Conservation (phyloP, 2,329 filamentous ascomycete species). For the Xylaria sp. region DNA sequence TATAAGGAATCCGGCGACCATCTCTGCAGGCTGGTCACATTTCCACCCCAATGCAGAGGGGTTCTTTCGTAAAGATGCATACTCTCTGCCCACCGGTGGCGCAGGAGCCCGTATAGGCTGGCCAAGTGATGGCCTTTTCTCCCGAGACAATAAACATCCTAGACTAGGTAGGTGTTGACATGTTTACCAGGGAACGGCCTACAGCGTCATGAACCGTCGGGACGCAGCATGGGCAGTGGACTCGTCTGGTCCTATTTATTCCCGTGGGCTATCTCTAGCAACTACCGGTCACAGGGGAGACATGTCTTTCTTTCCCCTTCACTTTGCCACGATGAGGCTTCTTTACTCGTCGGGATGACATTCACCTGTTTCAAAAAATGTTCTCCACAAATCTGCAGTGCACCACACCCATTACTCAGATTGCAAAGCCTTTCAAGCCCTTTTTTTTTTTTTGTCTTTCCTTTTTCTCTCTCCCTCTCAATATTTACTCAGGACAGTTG, state of each 20-base stretch:
- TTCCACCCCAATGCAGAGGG: neutral
- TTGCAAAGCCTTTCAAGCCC: neutral
- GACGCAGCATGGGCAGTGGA: neutral
- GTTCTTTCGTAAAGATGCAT: neutral
- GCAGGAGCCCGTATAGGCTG: conserved; percentile 10
- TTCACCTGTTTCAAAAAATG: neutral
- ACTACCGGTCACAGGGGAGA: neutral
- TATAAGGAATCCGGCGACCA: conserved; percentile 1
- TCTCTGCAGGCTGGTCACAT: conserved; percentile 12
- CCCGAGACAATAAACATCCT: conserved; percentile 21
- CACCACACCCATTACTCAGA: neutral
- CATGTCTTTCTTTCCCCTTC: neutral
- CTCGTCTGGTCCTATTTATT: neutral
- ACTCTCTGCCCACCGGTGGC: conserved; percentile 3
- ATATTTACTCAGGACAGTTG: neutral
- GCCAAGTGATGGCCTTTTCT: conserved; percentile 15
- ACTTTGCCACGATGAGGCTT: neutral
- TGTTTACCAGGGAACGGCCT: neutral
- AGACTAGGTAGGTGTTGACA: neutral
- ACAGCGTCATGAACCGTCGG: neutral
- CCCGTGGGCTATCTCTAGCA: neutral
- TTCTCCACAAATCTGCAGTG: neutral
- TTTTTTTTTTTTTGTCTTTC: neutral
- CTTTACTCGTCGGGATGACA: neutral
- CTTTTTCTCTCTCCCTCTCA: too few relatives aligned